These are phyloP conservation scores for Aquilaria yunnanensis DNA, from an alignment of 345 rosid species.

Conservation along the genomic window DNA sequence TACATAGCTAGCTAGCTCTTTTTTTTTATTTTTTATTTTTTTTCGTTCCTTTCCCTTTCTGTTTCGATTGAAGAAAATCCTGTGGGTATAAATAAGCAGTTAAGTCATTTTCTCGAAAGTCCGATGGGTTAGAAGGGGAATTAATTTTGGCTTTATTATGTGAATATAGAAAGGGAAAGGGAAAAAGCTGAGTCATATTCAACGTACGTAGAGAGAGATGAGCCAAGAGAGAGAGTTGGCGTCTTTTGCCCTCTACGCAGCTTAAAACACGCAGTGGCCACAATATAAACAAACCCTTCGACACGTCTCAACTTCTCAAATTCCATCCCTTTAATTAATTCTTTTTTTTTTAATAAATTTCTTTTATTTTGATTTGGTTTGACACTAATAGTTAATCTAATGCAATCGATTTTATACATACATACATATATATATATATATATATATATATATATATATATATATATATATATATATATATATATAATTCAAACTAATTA, in stretches of 20 bases:
- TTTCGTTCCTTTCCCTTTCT: too few species aligned
- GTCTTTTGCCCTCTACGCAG: constrained; percentile 58
- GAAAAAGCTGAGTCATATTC: constrained; percentile 38
- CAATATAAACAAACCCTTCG: constrained; percentile 19
- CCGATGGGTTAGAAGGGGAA: constrained; percentile 21
- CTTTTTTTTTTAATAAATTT: not conserved
- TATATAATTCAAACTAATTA: too few species aligned
- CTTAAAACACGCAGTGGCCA: constrained; percentile 48
- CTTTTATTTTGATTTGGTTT: too few species aligned
- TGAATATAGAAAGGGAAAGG: constrained; percentile 11
- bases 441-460: too few species aligned
- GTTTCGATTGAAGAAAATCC: too few species aligned
- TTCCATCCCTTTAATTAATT: not conserved
- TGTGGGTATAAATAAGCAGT: not conserved
- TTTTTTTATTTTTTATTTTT: too few species aligned
- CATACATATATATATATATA: too few species aligned
- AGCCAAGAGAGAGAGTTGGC: constrained; percentile 33
- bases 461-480: too few species aligned
- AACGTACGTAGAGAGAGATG: constrained; percentile 19
- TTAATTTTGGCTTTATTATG: constrained; percentile 20
- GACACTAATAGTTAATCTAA: too few species aligned
- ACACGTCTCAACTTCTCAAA: constrained; percentile 35
- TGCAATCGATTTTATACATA: too few species aligned
- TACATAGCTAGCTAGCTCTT: too few species aligned
- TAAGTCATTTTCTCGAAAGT: not conserved